Evolutionary conservation across 257 asterid genomes (phyloP).

Genomic region (Plantago major): DNA sequence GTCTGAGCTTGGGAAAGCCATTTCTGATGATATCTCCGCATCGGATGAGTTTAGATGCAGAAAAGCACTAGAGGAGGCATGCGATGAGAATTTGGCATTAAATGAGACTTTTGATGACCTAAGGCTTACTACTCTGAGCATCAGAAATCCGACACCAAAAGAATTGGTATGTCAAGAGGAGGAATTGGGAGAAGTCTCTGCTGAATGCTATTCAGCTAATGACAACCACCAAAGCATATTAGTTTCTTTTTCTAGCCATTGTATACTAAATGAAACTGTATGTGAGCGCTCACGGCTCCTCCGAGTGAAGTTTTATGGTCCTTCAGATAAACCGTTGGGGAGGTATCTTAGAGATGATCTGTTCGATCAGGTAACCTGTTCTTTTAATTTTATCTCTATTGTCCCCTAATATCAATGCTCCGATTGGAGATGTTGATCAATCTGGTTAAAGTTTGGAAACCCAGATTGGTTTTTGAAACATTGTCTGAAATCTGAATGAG

Average conservation of each 20-base stretch:
- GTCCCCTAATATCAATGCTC: too few species aligned
- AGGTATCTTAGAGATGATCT: slow-evolving; percentile 79
- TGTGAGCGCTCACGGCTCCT: slow-evolving; percentile 80
- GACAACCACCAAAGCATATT: slow-evolving; percentile 71
- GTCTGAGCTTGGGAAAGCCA: slow-evolving; percentile 34
- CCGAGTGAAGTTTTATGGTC: slow-evolving; percentile 75
- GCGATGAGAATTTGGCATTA: slow-evolving; percentile 33
- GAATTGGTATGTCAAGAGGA: slow-evolving; percentile 29
- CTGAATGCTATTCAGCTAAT: slow-evolving; percentile 44
- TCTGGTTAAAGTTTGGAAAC: too few species aligned
- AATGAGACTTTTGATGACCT: slow-evolving; percentile 20
- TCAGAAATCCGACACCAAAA: slow-evolving; percentile 13
- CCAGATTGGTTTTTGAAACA: too few species aligned
- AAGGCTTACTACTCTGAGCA: slow-evolving; percentile 13
- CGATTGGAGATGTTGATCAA: too few species aligned
- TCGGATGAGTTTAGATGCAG: slow-evolving; percentile 33
- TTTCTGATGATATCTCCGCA: slow-evolving; percentile 30
- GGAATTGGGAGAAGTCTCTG: slow-evolving; percentile 34
- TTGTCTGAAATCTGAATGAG: too few species aligned
- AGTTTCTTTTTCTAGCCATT: slow-evolving; percentile 86
- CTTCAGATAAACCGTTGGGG: slow-evolving; percentile 92
- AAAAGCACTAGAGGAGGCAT: slow-evolving; percentile 36
- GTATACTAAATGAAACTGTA: slow-evolving; percentile 56
- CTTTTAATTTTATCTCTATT: not conserved
- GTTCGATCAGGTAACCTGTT: slow-evolving; percentile 67